These are phyloP conservation scores for Amorphotheca resinae DNA, from an alignment of 495 filamentous ascomycete species.

Conservation along the genomic window DNA sequence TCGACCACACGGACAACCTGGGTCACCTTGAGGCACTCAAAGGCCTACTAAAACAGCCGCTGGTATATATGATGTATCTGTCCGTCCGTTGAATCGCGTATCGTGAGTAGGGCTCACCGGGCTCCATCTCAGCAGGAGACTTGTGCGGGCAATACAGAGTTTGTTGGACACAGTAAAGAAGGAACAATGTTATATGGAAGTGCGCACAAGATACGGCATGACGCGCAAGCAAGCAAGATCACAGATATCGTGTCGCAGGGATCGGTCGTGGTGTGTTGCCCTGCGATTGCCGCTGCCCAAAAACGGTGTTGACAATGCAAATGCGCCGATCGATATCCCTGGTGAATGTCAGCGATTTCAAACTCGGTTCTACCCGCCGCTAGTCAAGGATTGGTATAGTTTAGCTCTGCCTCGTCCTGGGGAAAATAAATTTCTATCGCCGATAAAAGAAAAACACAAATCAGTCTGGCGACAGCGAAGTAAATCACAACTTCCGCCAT, in stretches of 20 bases:
- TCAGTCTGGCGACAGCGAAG: neutral
- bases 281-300: too few relatives aligned
- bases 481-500: conserved; percentile 31
- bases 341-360: neutral
- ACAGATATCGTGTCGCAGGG: too few relatives aligned
- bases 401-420: neutral
- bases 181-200: too few relatives aligned
- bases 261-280: too few relatives aligned
- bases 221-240: too few relatives aligned
- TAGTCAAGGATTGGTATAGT: neutral
- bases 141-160: neutral
- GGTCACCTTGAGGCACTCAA: neutral
- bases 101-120: conserved; percentile 9
- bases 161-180: too few relatives aligned
- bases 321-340: too few relatives aligned
- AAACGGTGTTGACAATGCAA: too few relatives aligned
- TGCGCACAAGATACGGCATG: too few relatives aligned
- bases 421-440: conserved; percentile 2
- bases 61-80: neutral
- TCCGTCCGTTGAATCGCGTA: conserved; percentile 8
- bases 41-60: neutral
- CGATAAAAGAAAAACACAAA: neutral
- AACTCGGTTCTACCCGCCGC: conserved; percentile 1
- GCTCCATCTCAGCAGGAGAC: conserved; percentile 17
- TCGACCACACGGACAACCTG: neutral